Conservation (phyloP, 2,329 filamentous ascomycete genomes). For the Karstenula rhodostoma region DNA sequence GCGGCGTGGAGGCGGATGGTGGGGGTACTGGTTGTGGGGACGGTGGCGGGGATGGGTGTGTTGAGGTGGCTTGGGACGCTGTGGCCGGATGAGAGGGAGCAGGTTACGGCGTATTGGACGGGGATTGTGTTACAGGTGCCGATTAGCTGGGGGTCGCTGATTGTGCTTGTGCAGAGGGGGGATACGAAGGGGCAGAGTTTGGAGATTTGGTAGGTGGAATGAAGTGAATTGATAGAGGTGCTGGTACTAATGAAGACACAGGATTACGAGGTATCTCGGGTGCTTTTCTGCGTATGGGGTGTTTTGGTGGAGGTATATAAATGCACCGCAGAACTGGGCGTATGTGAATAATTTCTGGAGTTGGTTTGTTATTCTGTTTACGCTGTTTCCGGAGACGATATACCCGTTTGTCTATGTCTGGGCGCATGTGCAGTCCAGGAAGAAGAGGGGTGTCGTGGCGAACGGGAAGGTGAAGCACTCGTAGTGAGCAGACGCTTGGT, state of each 20-base stretch:
- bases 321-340: slow-evolving; percentile 49
- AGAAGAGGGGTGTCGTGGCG: slow-evolving; percentile 21
- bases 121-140: slow-evolving; percentile 49
- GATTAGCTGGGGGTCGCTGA: slow-evolving; percentile 48
- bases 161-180: slow-evolving; percentile 37
- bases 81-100: slow-evolving; percentile 52
- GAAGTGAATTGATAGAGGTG: background rate
- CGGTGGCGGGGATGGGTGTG: slow-evolving; percentile 38
- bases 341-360: slow-evolving; percentile 49
- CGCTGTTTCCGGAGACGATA: slow-evolving; percentile 49
- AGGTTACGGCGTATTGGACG: slow-evolving; percentile 53
- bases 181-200: slow-evolving; percentile 50
- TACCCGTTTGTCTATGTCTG: slow-evolving; percentile 52
- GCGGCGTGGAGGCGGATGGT: slow-evolving; percentile 31
- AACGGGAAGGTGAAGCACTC: slow-evolving; percentile 19
- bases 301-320: slow-evolving; percentile 52
- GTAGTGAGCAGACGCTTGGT: background rate
- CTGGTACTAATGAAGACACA: slow-evolving; percentile 15
- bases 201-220: slow-evolving; percentile 49
- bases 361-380: slow-evolving; percentile 44
- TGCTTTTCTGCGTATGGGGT: slow-evolving; percentile 50
- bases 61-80: slow-evolving; percentile 35
- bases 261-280: slow-evolving; percentile 51
- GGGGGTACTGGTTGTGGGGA: slow-evolving; percentile 35
- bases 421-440: slow-evolving; percentile 29